Base-by-base conservation (phyloP, 371 early-diverging fungal species). In the Gilbertella persicaria region DNA sequence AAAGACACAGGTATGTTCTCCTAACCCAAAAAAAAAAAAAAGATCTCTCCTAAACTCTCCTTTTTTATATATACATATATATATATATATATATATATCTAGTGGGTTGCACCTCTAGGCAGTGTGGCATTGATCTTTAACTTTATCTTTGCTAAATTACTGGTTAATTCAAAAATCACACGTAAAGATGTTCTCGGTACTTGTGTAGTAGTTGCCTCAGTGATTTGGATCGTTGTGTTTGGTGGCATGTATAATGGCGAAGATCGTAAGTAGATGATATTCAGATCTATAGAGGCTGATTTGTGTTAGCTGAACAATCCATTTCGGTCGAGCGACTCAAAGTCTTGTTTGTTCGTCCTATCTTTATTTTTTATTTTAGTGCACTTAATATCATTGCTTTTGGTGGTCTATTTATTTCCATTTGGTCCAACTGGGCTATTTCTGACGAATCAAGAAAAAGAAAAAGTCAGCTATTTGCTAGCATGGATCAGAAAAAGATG, bases 21-120 rank as follows among this genome's bases (percentile, higher is more conserved):
- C 20, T 23, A n/a, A n/a, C 13, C 16, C 28, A 26, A 23, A 40
- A 42, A 17, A 45, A 43, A 51, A 45, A 13, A 35, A 38, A 17
- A 33, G 21, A 40, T 30, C 8, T 7, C 46, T 12, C 25, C n/a
- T 42, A 23, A 13, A 20, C 17, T 19, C 25, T n/a, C 38, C 21
- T 14, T 23, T 12, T 23, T 23, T 37, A 3, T 17, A 12, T n/a
- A 19, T 29, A 8, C 25, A 39, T 43, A 23, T 39, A 43, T 24
- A 37, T 23, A 4, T 6, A 21, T 23, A 44, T 35, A 19, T 16
- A 35, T 36, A 29, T n/a, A 39, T 33, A 28, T 35, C 8, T 45
- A 75, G 69, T 85, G 86, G 86, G 86, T 86, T 24, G 88, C 88
- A 37, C 85, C 88, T 24, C 62, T 88, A 35, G 85, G 85, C n/a